Evolutionary conservation across 176 grass and related monocot species (phyloP), one percentile per base, ranked within the genome.

Genomic region (Typha latifolia): DNA sequence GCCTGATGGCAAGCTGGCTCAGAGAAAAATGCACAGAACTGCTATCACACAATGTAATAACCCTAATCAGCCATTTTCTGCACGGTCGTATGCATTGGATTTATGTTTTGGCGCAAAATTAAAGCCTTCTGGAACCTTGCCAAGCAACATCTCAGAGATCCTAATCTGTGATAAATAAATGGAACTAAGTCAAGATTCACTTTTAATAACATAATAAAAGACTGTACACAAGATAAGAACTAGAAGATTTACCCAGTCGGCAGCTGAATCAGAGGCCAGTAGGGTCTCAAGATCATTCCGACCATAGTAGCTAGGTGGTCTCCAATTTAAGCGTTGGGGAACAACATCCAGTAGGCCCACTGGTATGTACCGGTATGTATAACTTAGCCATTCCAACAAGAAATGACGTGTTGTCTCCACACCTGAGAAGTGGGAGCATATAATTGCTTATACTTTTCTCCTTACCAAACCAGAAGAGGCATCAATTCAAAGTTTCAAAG

Each of bases 241-340:
- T 66, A 3, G 4, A 27, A 12, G 14, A 21, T 49, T 74, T 82
- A 97, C 93, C 93, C 93, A 97, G 72, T 97, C 93, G 53, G 88
- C 93, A 32, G 93, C 93, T 22, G 93, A 97, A 71, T 97, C 93
- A 7, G 93, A 89, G 47, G 76, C 82, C 93, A 97, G 89, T 47
- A 97, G 14, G 69, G 93, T 97, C 78, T 92, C 93, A 16, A 97
- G 93, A 66, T 97, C 93, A 74, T 97, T 72, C 34, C 93, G 80
- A 2, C 88, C 93, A 23, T 24, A 80, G 68, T 91, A 92, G 82
- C 85, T 82, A 14, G 93, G 93, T 3, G 83, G 82, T 63, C 93
- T 91, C 93, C 93, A 96, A 32, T 96, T 96, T 63, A 89, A 68
- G 31, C 75, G 72, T 48, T 96, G 93, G 0, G 93, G 88, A 72